Evolutionary conservation across 495 filamentous ascomycete genomes (phyloP).

Genomic region (Hyaloscypha bicolor): DNA sequence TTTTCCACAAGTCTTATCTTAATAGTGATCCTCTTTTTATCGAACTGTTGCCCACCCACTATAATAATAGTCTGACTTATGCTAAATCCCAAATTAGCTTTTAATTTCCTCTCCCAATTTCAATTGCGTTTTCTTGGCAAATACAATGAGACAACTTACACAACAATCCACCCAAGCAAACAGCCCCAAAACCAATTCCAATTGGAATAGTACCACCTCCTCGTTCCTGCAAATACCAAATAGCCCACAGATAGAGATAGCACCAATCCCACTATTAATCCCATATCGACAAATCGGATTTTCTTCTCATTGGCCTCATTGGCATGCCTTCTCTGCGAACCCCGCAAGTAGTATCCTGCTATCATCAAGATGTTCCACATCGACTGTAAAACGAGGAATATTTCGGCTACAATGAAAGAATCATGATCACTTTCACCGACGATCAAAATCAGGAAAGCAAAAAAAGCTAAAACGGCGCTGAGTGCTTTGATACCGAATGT

Average conservation of each 20-base stretch:
- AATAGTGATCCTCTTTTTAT: too few relatives aligned
- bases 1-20: too few relatives aligned
- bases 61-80: too few relatives aligned
- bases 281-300: constrained; percentile 27
- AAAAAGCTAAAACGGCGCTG: constrained; percentile 1
- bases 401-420: constrained; percentile 1
- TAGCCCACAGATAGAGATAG: constrained; percentile 1
- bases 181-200: too few relatives aligned
- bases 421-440: background rate
- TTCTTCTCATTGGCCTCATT: constrained; percentile 3
- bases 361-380: constrained; percentile 13
- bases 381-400: constrained; percentile 4
- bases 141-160: too few relatives aligned
- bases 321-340: background rate
- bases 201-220: too few relatives aligned
- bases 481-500: constrained; percentile 15
- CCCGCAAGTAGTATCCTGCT: background rate
- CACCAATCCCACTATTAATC: constrained; percentile 42
- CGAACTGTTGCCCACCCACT: too few relatives aligned
- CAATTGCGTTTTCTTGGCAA: too few relatives aligned
- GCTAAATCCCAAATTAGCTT: too few relatives aligned
- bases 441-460: constrained; percentile 6
- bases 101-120: too few relatives aligned
- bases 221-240: too few relatives aligned
- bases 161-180: too few relatives aligned